phyloP scores from a whole-genome alignment of 768 basidiomycete species.

The Leccinum longicurvipes region DNA sequence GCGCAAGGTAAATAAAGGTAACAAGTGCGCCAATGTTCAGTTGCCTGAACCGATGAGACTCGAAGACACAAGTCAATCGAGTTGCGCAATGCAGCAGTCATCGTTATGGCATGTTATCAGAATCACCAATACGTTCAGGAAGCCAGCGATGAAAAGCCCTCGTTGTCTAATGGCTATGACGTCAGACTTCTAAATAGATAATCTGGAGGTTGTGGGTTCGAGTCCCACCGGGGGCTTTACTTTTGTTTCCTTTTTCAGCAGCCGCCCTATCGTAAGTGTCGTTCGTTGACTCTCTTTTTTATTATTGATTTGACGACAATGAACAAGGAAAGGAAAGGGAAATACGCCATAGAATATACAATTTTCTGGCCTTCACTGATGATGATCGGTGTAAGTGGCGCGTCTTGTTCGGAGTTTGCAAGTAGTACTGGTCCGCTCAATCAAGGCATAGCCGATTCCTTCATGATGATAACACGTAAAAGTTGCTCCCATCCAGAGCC shows the following conservation, averaged over 20 bases:
- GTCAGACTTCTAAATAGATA: slow-evolving; percentile 86
- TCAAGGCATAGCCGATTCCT: slow-evolving; percentile 9
- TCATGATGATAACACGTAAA: slow-evolving; percentile 22
- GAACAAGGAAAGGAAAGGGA: neutral
- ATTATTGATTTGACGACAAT: neutral
- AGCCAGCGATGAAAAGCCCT: slow-evolving; percentile 41
- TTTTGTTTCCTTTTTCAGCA: slow-evolving; percentile 15
- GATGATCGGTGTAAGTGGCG: neutral
- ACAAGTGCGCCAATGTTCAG: neutral
- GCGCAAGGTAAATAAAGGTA: neutral
- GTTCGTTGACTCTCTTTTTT: neutral
- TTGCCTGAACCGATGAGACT: neutral
- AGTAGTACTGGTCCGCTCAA: slow-evolving; percentile 6
- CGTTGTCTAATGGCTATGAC: slow-evolving; percentile 90
- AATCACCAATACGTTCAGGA: neutral
- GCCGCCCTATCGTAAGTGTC: neutral
- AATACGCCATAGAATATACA: neutral
- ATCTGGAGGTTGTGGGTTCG: slow-evolving; percentile 87
- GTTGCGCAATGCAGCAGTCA: neutral
- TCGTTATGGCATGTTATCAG: neutral
- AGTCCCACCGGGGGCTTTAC: slow-evolving; percentile 73
- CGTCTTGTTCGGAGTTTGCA: slow-evolving; percentile 2
- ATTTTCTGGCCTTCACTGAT: neutral
- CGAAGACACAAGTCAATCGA: neutral
- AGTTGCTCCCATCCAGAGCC: slow-evolving; percentile 5